These are phyloP conservation scores for Cryptococcus maquisensis DNA, from an alignment of 1,284 basidiomycete genomes.

Conservation along the genomic window DNA sequence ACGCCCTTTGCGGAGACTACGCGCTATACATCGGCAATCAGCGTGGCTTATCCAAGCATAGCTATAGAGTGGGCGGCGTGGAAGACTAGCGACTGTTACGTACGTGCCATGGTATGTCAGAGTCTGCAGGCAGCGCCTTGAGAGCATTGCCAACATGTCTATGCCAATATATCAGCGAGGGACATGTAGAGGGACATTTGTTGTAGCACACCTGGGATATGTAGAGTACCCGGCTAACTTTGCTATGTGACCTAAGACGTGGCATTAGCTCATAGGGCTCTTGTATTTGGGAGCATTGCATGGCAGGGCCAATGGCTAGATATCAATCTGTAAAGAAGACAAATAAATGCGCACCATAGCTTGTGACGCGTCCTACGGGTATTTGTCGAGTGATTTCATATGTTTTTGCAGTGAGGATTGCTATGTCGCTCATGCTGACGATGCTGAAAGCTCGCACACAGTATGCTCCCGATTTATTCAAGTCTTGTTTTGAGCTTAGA, in stretches of 20 bases:
- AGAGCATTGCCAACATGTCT: conserved; percentile 69
- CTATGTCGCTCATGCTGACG: conserved; percentile 29
- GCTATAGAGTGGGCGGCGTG: conserved; percentile 52
- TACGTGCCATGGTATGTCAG: conserved; percentile 55
- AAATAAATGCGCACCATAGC: conserved; percentile 29
- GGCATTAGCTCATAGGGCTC: background rate
- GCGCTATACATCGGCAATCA: conserved; percentile 38
- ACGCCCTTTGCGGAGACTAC: conserved; percentile 44
- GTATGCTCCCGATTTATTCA: too few relatives aligned
- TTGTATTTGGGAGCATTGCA: background rate
- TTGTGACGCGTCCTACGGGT: conserved; percentile 39
- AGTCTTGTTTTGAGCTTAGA: too few relatives aligned
- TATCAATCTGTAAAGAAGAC: too few relatives aligned
- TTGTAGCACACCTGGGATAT: conserved; percentile 56
- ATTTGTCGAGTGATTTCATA: conserved; percentile 43
- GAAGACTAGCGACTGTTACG: conserved; percentile 59
- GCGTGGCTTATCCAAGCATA: conserved; percentile 48
- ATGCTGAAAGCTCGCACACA: too few relatives aligned
- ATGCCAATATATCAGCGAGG: background rate
- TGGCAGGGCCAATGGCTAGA: too few relatives aligned
- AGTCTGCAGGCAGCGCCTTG: conserved; percentile 29
- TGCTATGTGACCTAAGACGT: conserved; percentile 63
- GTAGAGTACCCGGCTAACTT: conserved; percentile 76
- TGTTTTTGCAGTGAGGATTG: conserved; percentile 39
- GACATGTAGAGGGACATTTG: background rate